Base-by-base conservation (phyloP, 2,329 filamentous ascomycete genomes). In the Thelonectria olida region DNA sequence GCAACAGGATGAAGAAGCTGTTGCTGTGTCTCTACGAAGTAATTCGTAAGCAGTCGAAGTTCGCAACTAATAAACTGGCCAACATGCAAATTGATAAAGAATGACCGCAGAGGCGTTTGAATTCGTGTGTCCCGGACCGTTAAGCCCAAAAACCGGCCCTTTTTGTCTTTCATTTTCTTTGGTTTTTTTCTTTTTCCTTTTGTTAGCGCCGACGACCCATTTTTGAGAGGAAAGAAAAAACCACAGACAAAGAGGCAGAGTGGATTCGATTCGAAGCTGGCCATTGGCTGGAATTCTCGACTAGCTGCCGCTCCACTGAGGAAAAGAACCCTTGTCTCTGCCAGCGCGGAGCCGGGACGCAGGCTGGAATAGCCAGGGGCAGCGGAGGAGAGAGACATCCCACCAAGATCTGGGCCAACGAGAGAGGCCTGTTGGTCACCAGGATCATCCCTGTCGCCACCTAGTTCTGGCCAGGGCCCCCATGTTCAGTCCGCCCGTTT, bases 351-450 rank as follows among this genome's bases (percentile, higher is more conserved):
- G 36, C 66, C 48, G 61, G 66, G 64, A 61, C 67, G 52, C n/a
- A n/a, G n/a, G n/a, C n/a, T 25, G 59, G 42, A 48, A 59, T 67
- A 67, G 62, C 67, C 67, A 70, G 67, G 67, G 67, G 62, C 28
- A 25, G 38, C 25, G 41, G 36, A 38, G 50, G 27, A 38, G 34
- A 27, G 51, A 62, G 49, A 54, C 54, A 57, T 44, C 45, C 54
- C 31, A 38, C 38, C 47, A 44, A 44, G 49, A 50, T 36, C 52
- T 51, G n/a, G 19, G 27, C 58, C 58, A 61, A 61, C 58, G 19
- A 52, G 38, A 45, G 38, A 20, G 51, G 27, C 9, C 28, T 31
- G 28, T 8, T 31, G 28, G 28, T 31, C 9, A 8, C 6, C 28
- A 31, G 28, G 28, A 13, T 12, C 28, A 4, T 13, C 28, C 25